A percentile compares a stretch with the other conserved stretches of the same genome.
These are phyloP conservation scores for Yarrowia divulgata DNA, from an alignment of 805 yeast species.

Conservation along the genomic window DNA sequence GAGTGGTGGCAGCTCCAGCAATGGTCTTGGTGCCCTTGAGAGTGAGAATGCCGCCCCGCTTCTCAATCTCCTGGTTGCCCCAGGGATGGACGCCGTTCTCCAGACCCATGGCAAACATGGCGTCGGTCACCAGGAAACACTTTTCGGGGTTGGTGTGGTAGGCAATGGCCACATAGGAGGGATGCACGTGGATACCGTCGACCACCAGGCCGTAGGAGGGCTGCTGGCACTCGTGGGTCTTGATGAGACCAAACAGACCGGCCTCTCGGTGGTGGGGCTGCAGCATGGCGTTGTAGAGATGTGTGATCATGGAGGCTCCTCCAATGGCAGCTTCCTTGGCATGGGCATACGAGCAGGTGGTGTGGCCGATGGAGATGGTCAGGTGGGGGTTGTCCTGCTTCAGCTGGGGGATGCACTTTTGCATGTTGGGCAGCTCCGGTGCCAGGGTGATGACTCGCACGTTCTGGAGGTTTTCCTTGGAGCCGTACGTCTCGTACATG, in stretches of 20 bases:
- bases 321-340: constrained; percentile 55
- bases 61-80: constrained; percentile 58
- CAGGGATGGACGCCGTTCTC: constrained; percentile 64
- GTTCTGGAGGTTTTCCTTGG: constrained; percentile 51
- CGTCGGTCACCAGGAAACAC: constrained; percentile 64
- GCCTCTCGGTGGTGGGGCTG: constrained; percentile 64
- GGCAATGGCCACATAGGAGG: constrained; percentile 59
- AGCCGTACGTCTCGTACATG: constrained; percentile 54
- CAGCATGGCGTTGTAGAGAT: constrained; percentile 69
- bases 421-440: constrained; percentile 59
- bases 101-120: constrained; percentile 64
- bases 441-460: constrained; percentile 59
- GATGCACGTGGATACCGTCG: constrained; percentile 68
- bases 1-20: constrained; percentile 68
- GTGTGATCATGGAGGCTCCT: constrained; percentile 70
- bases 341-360: constrained; percentile 51
- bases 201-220: constrained; percentile 64
- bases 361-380: constrained; percentile 58
- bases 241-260: constrained; percentile 60
- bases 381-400: constrained; percentile 48
- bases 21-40: constrained; percentile 63
- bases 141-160: constrained; percentile 61
- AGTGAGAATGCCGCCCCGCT: constrained; percentile 57
- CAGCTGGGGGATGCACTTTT: constrained; percentile 54
- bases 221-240: constrained; percentile 36